Base-by-base conservation (phyloP, 768 basidiomycete genomes). In the Boletellus emodensis region DNA sequence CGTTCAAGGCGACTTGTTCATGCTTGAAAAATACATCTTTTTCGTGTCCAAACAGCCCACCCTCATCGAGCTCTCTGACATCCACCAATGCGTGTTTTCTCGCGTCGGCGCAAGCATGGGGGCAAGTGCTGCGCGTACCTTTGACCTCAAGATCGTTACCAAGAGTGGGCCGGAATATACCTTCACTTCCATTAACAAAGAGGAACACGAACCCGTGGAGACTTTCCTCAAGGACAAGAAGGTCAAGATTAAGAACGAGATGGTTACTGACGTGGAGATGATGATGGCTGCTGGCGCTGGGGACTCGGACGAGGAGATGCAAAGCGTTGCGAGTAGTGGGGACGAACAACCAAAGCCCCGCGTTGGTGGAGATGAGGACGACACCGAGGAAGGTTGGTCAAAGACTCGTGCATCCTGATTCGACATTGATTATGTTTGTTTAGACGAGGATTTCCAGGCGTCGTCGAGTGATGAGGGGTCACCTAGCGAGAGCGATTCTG, bases 1-100 rank as follows among this genome's bases (percentile, higher is more conserved):
- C 39, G 80, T 89, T 4, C 93, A 95, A 69, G 96, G 96, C 53
- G 94, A 97, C 66, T 82, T 99, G 30, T 98, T 96, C 80, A 82
- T 98, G 77, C 85, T 99, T 56, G 96, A 98, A 62, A 97, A 97
- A 80, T 91, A 88, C 68, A 79, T 99, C 42, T 92, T 99, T 72
- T 98, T 98, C 73, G 92, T 98, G 54, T 94, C 95, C 49, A 97
- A 98, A 70, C 86, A 90, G 57, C 95, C 96, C 1, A 83, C 84
- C 32, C 85, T 96, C 61, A 80, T 97, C 60, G 91, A 95, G 59
- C 83, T 94, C 55, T 80, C 82, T 46, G 92, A 96, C 59, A 89
- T 98, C 54, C 85, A 90, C 56, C 86, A 88, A 67, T 87, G 90
- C 52, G 77, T 92, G 45, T 96, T 98, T 77, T 95, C 93, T 9